Base-by-base conservation (phyloP, 345 rosid species). In the Syzygium aromaticum region DNA sequence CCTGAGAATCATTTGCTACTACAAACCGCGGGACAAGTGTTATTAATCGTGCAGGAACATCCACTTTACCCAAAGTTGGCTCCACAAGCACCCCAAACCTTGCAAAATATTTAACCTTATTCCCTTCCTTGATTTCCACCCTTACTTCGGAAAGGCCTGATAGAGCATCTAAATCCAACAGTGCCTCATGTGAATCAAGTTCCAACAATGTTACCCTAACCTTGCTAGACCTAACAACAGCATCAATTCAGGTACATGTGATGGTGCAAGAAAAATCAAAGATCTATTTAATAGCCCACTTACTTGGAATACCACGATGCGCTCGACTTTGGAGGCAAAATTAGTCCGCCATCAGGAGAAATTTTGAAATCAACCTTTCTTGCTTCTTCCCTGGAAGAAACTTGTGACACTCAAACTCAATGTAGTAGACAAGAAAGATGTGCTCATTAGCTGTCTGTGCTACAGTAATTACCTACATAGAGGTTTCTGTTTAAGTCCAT, bases 111-210 rank as follows among this genome's bases (percentile, higher is more conserved):
- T 89, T 93, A 85, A 87, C 73, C 88, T 95, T 93, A 84, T 93
- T 90, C 88, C 91, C 93, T 89, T 93, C 91, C 86, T 90, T 91
- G 86, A 89, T 90, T 90, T 93, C 96, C 90, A 96, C 90, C 91
- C 93, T 93, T 90, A 94, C 85, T 90, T 97, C 99, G 84, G 99
- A 92, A 84, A 92, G 94, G 89, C 98, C 99, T 86, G 99, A 97
- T 88, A 97, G 90, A 87, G 95, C 91, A 92, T 94, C 98, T 88
- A 97, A 90, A 92, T 97, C 95, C 87, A 97, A 86, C 88, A 90
- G 52, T 85, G 96, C 92, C 91, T 94, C 94, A 53, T 93, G 93
- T 86, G 93, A 92, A 90, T 52, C 85, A 86, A 90, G 89, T 89
- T 94, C 94, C 54, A 92, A 92, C 93, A 94, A 57, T 87, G 88